Evolutionary conservation across 148 eudicot genomes (phyloP), one percentile per base, ranked within the genome.

Genomic region (Camellia granthamiana): DNA sequence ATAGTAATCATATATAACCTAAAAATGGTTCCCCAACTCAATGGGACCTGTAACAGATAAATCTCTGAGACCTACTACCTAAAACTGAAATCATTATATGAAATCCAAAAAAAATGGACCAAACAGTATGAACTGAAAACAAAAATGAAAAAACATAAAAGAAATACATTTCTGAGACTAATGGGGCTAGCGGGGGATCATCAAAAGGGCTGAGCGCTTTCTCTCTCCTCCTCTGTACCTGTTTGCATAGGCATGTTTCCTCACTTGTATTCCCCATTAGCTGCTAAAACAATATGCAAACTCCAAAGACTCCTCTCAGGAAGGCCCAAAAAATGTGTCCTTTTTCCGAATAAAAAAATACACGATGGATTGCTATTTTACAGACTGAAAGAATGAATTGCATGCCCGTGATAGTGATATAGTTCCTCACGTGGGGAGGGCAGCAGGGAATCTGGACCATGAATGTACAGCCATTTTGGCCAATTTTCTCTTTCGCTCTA

Each of bases 361-460:
- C 77, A 87, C 68, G 79, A 83, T 60, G 19, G 82, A 71, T 54
- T 78, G 83, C 79, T 87, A 87, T 87, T 78, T 83, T 89, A 91
- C 92, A 91, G 80, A 84, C 87, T 69, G 84, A 84, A 88, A 91
- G 86, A 89, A 89, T 85, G 87, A 85, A 86, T 84, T 82, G 77
- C 77, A 84, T 79, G 83, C 83, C 88, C 79, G 41, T 76, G 85
- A 86, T 83, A 84, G 76, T 71, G 69, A 80, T 80, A 80, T 80
- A 81, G 81, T 30, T 81, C 84, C 82, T 86, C 79, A 71, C 66
- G 61, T 3, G 67, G 71, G 77, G 65, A 87, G 19, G 84, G 77
- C 82, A 83, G 78, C 78, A 79, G 74, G 81, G 79, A 44, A 68
- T 82, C 79, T 51, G 61, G 79, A 75, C 66, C 74, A 69, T 63